Base-by-base conservation (phyloP, 2,329 filamentous ascomycete species). In the Cladosporium austrohemisphaericum region DNA sequence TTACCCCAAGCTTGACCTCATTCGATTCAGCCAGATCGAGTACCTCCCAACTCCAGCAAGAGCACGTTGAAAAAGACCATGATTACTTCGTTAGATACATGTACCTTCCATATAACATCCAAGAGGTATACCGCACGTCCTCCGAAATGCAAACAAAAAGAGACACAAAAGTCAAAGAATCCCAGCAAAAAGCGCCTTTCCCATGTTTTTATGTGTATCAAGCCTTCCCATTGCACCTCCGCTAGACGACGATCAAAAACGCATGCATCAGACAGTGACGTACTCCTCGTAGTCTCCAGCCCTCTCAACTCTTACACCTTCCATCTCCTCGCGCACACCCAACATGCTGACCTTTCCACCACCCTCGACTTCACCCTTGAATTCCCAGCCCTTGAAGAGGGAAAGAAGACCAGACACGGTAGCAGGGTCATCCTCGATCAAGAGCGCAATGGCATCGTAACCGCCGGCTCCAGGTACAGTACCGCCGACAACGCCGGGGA, bases 401-500 rank as follows among this genome's bases (percentile, higher is more conserved):
- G 71, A 68, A 54, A 78, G 75, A 18, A 97, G 68, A 10, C 73
- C 71, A 18, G 65, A 63, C 49, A 85, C 71, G 1, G 88, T 87
- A 41, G 76, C 77, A 28, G 75, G 76, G 46, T 86, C 82, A 60
- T 96, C 88, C 60, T 79, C 77, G 56, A 95, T 80, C 52, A 98
- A 68, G 52, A 98, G 67, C 1, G 85, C 86, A 49, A 95, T 77
- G 1, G 93, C 93, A 73, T 98, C 93, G 63, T 87, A 96, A 0
- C 93, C 93, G 8, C 93, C 93, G 0, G 93, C 93, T 0, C 93
- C 93, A 0, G 93, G 93, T 0, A 96, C 93, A 0, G 97, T 89
- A 0, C 91, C 93, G 1, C 90, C 91, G 56, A 91, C 80, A 3
- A 97, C 90, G 5, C 92, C 93, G 0, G 85, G 77, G 1, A 96